These are phyloP conservation scores for Yamadazyma insecticola DNA, from an alignment of 805 yeast genomes.

Conservation along the genomic window DNA sequence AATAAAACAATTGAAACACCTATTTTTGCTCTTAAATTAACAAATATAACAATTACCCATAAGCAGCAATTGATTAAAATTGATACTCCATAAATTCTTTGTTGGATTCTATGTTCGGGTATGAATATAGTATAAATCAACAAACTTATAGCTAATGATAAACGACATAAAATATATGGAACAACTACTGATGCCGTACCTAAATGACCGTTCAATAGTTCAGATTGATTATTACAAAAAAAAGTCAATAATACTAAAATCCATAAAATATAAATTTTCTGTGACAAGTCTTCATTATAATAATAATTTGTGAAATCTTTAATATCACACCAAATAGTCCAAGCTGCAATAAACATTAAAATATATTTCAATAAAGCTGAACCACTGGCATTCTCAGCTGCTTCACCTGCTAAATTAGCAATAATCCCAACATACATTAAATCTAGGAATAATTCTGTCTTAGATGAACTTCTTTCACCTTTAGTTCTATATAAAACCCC, in stretches of 20 bases:
- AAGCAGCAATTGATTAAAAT: slow-evolving; percentile 31
- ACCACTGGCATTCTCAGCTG: slow-evolving; percentile 48
- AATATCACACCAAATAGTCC: slow-evolving; percentile 62
- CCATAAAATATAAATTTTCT: slow-evolving; percentile 51
- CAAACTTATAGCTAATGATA: slow-evolving; percentile 30
- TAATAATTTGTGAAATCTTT: slow-evolving; percentile 62
- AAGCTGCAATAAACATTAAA: slow-evolving; percentile 52
- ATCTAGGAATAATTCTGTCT: slow-evolving; percentile 57
- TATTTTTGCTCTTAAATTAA: slow-evolving; percentile 41
- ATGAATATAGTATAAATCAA: slow-evolving; percentile 42
- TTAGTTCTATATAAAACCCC: slow-evolving; percentile 53
- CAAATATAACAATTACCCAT: slow-evolving; percentile 53
- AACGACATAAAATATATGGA: slow-evolving; percentile 45
- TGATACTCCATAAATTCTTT: slow-evolving; percentile 32
- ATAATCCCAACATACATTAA: slow-evolving; percentile 62
- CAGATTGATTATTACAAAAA: slow-evolving; percentile 45
- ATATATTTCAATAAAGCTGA: slow-evolving; percentile 43
- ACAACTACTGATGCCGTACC: slow-evolving; percentile 43
- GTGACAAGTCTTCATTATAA: slow-evolving; percentile 56
- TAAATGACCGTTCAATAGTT: slow-evolving; percentile 22
- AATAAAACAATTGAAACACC: slow-evolving; percentile 40
- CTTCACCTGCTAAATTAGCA: slow-evolving; percentile 52
- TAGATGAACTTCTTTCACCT: slow-evolving; percentile 48
- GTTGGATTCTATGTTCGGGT: slow-evolving; percentile 48
- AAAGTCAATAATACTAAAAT: slow-evolving; percentile 44